Evolutionary conservation across 2,329 filamentous ascomycete species (phyloP).

Genomic region (Exophiala phaeomuriformis): DNA sequence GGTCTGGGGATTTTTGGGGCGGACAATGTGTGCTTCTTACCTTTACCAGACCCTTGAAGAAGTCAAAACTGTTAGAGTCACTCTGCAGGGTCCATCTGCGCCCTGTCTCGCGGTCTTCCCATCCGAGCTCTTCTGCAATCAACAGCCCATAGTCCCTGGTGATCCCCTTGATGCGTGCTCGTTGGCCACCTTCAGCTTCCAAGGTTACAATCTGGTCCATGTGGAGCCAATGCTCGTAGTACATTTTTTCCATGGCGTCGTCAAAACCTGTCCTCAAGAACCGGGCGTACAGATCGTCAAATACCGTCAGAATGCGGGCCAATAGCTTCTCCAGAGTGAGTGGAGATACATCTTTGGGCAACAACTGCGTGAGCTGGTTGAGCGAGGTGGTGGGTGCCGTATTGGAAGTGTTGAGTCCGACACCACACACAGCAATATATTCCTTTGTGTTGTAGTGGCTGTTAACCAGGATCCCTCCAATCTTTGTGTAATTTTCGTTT

Average conservation of each 20-base stretch:
- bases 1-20: not conserved
- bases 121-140: constrained; percentile 72
- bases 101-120: constrained; percentile 65
- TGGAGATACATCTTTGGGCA: constrained; percentile 33
- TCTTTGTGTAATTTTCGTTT: constrained; percentile 62
- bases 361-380: constrained; percentile 55
- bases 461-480: constrained; percentile 88
- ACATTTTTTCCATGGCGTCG: constrained; percentile 61
- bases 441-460: constrained; percentile 68
- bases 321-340: constrained; percentile 74
- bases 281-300: constrained; percentile 67
- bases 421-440: constrained; percentile 79
- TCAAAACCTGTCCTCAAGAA: constrained; percentile 75
- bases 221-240: constrained; percentile 83
- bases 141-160: constrained; percentile 87
- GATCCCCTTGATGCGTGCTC: constrained; percentile 75
- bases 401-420: constrained; percentile 82
- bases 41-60: constrained; percentile 79
- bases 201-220: constrained; percentile 66
- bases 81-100: constrained; percentile 79
- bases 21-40: constrained; percentile 5
- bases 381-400: constrained; percentile 79
- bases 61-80: constrained; percentile 98
- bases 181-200: constrained; percentile 62
- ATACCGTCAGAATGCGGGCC: constrained; percentile 67